Base-by-base conservation (phyloP, 2,329 filamentous ascomycete species). In the Thermothelomyces thermophilus region DNA sequence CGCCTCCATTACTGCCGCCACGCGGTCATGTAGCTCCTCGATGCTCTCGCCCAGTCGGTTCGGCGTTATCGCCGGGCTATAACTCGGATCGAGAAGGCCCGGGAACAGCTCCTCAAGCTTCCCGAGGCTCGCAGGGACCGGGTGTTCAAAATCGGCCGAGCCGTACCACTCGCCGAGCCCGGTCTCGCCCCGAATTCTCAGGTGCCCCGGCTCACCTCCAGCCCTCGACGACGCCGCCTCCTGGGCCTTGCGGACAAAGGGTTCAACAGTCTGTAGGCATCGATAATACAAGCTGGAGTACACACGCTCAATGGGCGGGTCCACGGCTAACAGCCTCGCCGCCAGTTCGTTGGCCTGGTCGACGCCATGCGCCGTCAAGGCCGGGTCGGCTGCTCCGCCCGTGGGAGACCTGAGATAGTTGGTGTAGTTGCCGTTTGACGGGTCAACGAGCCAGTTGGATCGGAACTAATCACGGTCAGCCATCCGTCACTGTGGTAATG, bases 131-230 rank as follows among this genome's bases (percentile, higher is more conserved):
- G 89, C 87, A 2, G 91, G 89, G 14, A 77, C 75, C 0, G 93
- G 93, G 62, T 97, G 93, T 48, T 86, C 77, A 67, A 95, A 96
- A 52, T 82, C 82, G 14, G 90, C 89, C 41, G 81, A 76, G 22
- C 93, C 93, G 66, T 93, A 97, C 85, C 93, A 97, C 72, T 98
- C 93, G 54, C 87, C 84, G 34, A 83, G 61, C 11, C 79, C 79
- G 49, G 72, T 68, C 59, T 84, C 80, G 41, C 73, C 75, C 31
- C 76, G 73, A 53, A 83, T 75, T 34, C 62, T 67, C 50, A 68
- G 58, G 22, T 36, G 19, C 6, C 13, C 13, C 34, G 4, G 48
- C 16, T 26, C 22, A 20, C 31, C 37, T 44, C 19, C 13, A 3
- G 40, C 35, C 19, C 40, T 24, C 37, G 40, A 19, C 14, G 46